Evolutionary conservation across 2,329 filamentous ascomycete genomes (phyloP).

Genomic region (Neocucurbitaria cava): DNA sequence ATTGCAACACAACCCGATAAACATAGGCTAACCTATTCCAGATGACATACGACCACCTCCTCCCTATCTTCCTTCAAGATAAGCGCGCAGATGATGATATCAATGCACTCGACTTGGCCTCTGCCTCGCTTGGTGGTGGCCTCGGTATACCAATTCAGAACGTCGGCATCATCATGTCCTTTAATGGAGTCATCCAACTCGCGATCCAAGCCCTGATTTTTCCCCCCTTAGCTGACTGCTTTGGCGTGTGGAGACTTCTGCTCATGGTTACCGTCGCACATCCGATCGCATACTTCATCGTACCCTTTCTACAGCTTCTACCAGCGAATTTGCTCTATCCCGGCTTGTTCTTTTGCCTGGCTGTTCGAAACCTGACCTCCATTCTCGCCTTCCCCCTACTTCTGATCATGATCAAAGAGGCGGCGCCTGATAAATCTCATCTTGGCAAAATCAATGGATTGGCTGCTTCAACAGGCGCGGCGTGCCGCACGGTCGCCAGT

Average conservation of each 20-base stretch:
- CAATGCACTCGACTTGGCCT: conserved; percentile 35
- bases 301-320: conserved; percentile 70
- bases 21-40: conserved; percentile 11
- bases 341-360: conserved; percentile 70
- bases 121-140: conserved; percentile 61
- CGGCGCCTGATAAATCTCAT: conserved; percentile 66
- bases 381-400: conserved; percentile 73
- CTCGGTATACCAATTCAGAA: conserved; percentile 70
- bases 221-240: conserved; percentile 66
- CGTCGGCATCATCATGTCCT: conserved; percentile 71
- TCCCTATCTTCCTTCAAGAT: conserved; percentile 93
- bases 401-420: conserved; percentile 76
- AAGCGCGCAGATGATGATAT: conserved; percentile 55
- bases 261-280: conserved; percentile 70
- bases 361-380: conserved; percentile 70
- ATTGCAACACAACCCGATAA: not conserved
- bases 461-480: conserved; percentile 74
- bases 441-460: conserved; percentile 76
- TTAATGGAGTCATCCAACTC: conserved; percentile 75
- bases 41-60: conserved; percentile 91
- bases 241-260: conserved; percentile 73
- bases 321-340: conserved; percentile 61
- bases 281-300: conserved; percentile 71
- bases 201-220: conserved; percentile 77
- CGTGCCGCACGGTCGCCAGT: conserved; percentile 72